Base-by-base conservation (phyloP, 2,329 filamentous ascomycete species). In the Microthyrium microscopicum region DNA sequence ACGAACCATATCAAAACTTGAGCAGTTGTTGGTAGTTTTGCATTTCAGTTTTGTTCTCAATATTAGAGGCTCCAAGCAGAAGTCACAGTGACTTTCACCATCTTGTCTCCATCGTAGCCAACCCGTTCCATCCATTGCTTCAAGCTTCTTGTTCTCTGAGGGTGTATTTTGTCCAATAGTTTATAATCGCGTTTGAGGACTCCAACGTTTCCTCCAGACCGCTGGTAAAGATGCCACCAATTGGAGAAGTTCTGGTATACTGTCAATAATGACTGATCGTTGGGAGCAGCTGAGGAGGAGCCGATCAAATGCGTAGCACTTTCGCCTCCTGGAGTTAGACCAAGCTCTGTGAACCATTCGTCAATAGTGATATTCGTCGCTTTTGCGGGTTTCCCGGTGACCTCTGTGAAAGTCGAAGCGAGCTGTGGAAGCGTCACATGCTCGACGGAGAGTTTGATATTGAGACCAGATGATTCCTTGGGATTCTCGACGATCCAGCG, bases 141-240 rank as follows among this genome's bases (percentile, higher is more conserved):
- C 6, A 31, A 11, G 9, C 13, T 31, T 19, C 15, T 17, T 8
- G 18, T 31, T 11, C 29, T 6, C 29, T 31, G 29, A 1, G 66
- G 65, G 42, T 62, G 54, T 30, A 34, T 34, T 20, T 34, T 16
- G 27, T 34, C 31, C 13, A 34, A 20, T 9, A 28, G 17, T 3
- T 17, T 13, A 27, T 34, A 34, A 12, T 34, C 31, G 9, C 31
- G 5, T 5, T 28, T 5, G 9, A 24, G 26, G 7, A 24, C 15
- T 15, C 16, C 22, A 13, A 16, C 9, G 26, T 12, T 8, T 7
- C 26, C 26, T 15, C 26, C 26, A 8, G 26, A 29, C 15, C 26
- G 26, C 8, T 11, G 26, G 19, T 33, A 34, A 6, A 24, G 20
- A 11, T 34, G 17, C 31, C 20, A 26, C 5, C 20, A 34, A 9